A percentile compares a stretch with the other conserved stretches of the same genome.
These are phyloP conservation scores for Arxiozyma telluris DNA, from an alignment of 1,139 yeast genomes.

Conservation along the genomic window DNA sequence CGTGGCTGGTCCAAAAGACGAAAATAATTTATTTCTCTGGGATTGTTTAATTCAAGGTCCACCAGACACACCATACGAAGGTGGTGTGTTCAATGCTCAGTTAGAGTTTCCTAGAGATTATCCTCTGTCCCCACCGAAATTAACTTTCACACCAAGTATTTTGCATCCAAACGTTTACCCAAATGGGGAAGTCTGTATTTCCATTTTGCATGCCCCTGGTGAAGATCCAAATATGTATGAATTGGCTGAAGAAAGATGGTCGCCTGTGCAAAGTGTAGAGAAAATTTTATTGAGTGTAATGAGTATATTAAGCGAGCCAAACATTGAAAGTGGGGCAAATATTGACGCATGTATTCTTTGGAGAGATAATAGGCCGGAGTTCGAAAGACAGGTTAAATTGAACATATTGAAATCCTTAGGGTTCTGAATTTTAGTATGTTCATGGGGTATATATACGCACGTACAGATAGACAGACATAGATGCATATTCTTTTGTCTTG, in stretches of 20 bases:
- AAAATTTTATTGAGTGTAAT: constrained; percentile 85
- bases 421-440: constrained; percentile 10
- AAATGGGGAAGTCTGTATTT: constrained; percentile 93
- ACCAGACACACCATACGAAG: constrained; percentile 83
- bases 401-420: constrained; percentile 27
- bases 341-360: constrained; percentile 93
- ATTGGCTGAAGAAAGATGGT: constrained; percentile 93
- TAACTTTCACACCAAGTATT: constrained; percentile 76
- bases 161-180: constrained; percentile 89
- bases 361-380: constrained; percentile 72
- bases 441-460: no score
- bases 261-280: constrained; percentile 94
- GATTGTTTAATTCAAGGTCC: constrained; percentile 92
- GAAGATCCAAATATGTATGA: constrained; percentile 96
- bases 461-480: background rate
- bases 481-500: background rate
- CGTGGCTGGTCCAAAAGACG: constrained; percentile 82
- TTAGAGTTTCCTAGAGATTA: constrained; percentile 82
- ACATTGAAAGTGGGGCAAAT: constrained; percentile 93
- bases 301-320: constrained; percentile 96
- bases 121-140: constrained; percentile 83
- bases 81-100: constrained; percentile 83
- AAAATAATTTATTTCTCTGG: constrained; percentile 79
- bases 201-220: constrained; percentile 91
- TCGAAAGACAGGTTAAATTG: constrained; percentile 47